Percentiles rank a stretch among this genome's conserved stretches.
phyloP scores from a whole-genome alignment of 1,139 yeast species.

The Candida glucosophila region DNA sequence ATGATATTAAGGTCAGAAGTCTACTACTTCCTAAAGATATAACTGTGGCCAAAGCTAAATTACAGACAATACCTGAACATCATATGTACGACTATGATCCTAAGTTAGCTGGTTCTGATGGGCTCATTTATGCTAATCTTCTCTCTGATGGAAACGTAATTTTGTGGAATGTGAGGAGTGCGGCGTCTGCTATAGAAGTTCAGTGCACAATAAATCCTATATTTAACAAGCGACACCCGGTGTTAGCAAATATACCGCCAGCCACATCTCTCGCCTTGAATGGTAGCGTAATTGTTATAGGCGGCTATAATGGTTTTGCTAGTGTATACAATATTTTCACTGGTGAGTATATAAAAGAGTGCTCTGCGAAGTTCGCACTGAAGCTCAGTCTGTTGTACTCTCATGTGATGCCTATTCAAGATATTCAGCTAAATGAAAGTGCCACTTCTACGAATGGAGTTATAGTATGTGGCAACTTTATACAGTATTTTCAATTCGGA shows the following conservation, averaged over 20 bases:
- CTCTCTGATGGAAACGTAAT: constrained; percentile 27
- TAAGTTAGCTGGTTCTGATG: constrained; percentile 27
- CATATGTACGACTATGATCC: constrained; percentile 8
- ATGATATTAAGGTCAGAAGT: constrained; percentile 4
- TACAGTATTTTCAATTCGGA: constrained; percentile 63
- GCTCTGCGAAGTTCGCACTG: constrained; percentile 38
- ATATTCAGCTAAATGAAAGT: constrained; percentile 35
- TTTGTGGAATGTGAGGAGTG: constrained; percentile 34
- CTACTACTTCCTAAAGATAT: constrained; percentile 10
- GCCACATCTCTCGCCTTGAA: constrained; percentile 26
- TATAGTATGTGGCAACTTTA: constrained; percentile 43
- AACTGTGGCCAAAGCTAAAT: constrained; percentile 12
- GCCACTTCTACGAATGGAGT: constrained; percentile 42
- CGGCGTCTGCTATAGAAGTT: constrained; percentile 9
- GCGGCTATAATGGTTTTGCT: constrained; percentile 57
- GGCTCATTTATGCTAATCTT: constrained; percentile 27
- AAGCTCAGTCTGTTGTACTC: constrained; percentile 18
- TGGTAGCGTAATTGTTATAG: constrained; percentile 44
- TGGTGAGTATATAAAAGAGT: constrained; percentile 46
- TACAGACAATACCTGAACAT: constrained; percentile 9
- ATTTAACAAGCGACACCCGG: constrained; percentile 11
- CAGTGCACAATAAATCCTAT: constrained; percentile 14
- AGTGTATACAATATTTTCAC: constrained; percentile 56
- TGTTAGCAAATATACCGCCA: constrained; percentile 6
- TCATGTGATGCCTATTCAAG: constrained; percentile 31